Evolutionary conservation across 164 flowering plant genomes (phyloP).

Genomic region (Macadamia integrifolia): DNA sequence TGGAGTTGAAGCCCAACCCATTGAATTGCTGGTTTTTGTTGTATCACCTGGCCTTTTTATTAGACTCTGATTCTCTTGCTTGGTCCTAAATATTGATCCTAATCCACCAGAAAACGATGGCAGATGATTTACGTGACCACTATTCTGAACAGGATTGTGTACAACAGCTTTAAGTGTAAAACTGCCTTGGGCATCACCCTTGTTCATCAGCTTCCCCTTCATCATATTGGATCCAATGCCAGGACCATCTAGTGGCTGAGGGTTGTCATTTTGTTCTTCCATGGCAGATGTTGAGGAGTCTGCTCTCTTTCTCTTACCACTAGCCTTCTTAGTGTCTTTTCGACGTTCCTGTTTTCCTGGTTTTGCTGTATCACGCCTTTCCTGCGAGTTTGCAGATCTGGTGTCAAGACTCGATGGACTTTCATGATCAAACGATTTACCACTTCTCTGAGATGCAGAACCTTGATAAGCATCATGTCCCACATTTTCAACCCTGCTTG

Average conservation of each 20-base stretch:
- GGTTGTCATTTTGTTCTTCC: slow-evolving; percentile 35
- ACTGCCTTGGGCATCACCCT: slow-evolving; percentile 21
- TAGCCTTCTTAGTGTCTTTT: slow-evolving; percentile 46
- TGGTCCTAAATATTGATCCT: slow-evolving; percentile 22
- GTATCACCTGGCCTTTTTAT: slow-evolving; percentile 15
- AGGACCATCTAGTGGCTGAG: slow-evolving; percentile 38
- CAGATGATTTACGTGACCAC: slow-evolving; percentile 26
- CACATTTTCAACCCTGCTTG: slow-evolving; percentile 25
- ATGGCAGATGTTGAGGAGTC: slow-evolving; percentile 35
- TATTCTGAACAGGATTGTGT: slow-evolving; percentile 21
- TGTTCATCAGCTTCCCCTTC: slow-evolving; percentile 42
- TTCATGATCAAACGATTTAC: slow-evolving; percentile 64
- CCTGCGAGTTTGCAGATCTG: slow-evolving; percentile 69
- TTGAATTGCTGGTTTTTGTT: slow-evolving; percentile 12
- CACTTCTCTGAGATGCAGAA: slow-evolving; percentile 47
- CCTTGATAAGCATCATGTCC: slow-evolving; percentile 61
- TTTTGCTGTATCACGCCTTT: slow-evolving; percentile 37
- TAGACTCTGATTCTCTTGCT: slow-evolving; percentile 24
- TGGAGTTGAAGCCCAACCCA: slow-evolving; percentile 16
- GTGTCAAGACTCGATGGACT: slow-evolving; percentile 71
- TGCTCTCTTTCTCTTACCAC: slow-evolving; percentile 59
- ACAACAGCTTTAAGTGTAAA: too few species aligned
- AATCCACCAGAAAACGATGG: slow-evolving; percentile 19
- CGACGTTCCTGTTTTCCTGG: slow-evolving; percentile 37
- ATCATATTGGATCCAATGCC: slow-evolving; percentile 26